Evolutionary conservation across 176 grass and related monocot species (phyloP).

Genomic region (Melocanna baccifera): DNA sequence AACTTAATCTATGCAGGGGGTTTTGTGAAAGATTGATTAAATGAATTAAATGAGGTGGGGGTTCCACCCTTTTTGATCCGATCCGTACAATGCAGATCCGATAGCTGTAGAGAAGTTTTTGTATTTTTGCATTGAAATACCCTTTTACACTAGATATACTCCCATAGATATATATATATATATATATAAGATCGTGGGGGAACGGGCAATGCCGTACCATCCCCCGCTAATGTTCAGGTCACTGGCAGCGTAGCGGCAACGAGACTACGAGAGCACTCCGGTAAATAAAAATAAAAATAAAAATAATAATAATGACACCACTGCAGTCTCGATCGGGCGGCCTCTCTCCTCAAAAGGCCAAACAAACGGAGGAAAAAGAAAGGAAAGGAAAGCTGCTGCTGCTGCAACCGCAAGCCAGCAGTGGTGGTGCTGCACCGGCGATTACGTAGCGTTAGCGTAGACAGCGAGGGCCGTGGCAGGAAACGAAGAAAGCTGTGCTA

Average conservation of each 20-base stretch:
- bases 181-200: neutral
- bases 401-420: neutral
- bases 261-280: too few species aligned
- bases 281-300: neutral
- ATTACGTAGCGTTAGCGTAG: neutral
- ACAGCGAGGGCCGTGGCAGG: neutral
- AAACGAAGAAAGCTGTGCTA: neutral
- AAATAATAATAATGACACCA: neutral
- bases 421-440: neutral
- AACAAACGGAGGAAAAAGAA: neutral
- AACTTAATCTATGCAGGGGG: too few species aligned
- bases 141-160: too few species aligned
- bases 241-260: neutral
- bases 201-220: neutral
- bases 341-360: neutral
- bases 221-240: neutral
- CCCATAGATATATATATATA: too few species aligned
- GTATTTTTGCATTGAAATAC: too few species aligned
- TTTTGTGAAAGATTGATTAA: too few species aligned
- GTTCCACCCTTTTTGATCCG: too few species aligned
- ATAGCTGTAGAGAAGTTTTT: too few species aligned
- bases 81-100: too few species aligned
- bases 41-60: too few species aligned
- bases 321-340: neutral
- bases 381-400: neutral